Percentiles rank a stretch among this genome's conserved stretches.
Evolutionary conservation across 768 basidiomycete species (phyloP).

Genomic region (Fomitopsis pulvina): DNA sequence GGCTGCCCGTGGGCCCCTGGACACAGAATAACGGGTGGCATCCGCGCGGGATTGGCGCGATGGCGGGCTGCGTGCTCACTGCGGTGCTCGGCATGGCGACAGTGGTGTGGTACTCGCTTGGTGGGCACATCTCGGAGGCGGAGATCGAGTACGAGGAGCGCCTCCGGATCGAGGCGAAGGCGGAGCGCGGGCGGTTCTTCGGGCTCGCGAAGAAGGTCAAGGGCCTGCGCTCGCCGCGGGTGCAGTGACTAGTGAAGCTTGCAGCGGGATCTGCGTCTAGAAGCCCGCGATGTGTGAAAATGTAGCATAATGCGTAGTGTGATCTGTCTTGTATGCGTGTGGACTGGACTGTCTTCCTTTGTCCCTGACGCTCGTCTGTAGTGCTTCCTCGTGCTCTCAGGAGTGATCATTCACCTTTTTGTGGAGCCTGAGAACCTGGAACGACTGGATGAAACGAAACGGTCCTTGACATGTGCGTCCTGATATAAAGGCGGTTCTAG

Average conservation of each 20-base stretch:
- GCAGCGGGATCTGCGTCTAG: no score
- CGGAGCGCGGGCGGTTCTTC: conserved; percentile 41
- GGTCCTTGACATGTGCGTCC: no score
- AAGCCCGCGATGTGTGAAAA: no score
- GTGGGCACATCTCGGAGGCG: conserved; percentile 66
- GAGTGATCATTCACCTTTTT: no score
- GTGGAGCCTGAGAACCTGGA: no score
- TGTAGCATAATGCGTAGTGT: no score
- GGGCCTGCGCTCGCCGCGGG: not conserved
- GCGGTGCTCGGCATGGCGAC: conserved; percentile 77
- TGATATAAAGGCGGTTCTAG: no score
- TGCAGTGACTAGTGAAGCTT: not conserved
- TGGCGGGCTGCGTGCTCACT: conserved; percentile 73
- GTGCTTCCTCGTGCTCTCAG: no score
- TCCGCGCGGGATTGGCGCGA: conserved; percentile 66
- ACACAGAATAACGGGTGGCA: conserved; percentile 69
- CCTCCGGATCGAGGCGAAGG: conserved; percentile 51
- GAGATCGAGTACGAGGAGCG: conserved; percentile 74
- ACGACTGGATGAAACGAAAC: no score
- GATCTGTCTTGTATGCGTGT: no score
- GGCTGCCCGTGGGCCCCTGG: conserved; percentile 64
- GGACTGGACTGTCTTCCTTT: no score
- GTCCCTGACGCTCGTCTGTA: no score
- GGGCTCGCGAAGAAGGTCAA: conserved; percentile 14
- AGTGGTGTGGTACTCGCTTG: conserved; percentile 83